Evolutionary conservation across 2,329 filamentous ascomycete genomes (phyloP).

Genomic region (Fusarium metavorans): DNA sequence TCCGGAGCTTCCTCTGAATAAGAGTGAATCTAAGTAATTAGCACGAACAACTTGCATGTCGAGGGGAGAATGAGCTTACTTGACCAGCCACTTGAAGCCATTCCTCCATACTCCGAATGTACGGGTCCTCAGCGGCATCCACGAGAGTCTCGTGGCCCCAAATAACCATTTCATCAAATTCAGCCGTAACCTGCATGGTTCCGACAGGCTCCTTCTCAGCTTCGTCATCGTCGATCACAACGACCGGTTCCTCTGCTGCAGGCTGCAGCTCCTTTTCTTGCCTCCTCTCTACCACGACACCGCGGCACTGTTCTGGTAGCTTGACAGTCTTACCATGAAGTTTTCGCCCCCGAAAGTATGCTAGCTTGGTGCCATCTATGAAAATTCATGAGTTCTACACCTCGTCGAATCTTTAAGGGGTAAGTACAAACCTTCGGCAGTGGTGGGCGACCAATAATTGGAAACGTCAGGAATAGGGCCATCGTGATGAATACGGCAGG

Average conservation of each 20-base stretch:
- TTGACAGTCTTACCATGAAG: conserved; percentile 75
- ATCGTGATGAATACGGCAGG: conserved; percentile 83
- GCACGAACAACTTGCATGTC: neutral
- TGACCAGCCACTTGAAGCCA: conserved; percentile 81
- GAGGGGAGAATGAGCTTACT: conserved; percentile 57
- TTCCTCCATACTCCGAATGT: conserved; percentile 80
- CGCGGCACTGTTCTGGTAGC: conserved; percentile 79
- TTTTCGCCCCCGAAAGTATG: conserved; percentile 85
- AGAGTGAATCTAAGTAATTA: conserved; percentile 40
- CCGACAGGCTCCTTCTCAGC: conserved; percentile 57
- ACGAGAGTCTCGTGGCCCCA: conserved; percentile 83
- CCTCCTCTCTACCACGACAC: conserved; percentile 65
- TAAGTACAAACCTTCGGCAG: conserved; percentile 56
- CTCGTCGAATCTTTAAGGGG: neutral
- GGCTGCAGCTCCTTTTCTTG: conserved; percentile 51
- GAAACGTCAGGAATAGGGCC: conserved; percentile 74
- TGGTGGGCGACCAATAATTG: conserved; percentile 77
- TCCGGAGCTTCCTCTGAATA: conserved; percentile 16
- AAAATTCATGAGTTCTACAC: conserved; percentile 2
- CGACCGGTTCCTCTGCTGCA: conserved; percentile 49
- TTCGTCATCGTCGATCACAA: conserved; percentile 52
- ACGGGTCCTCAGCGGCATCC: conserved; percentile 73
- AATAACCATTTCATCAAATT: conserved; percentile 81
- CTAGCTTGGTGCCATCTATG: conserved; percentile 64
- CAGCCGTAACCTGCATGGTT: conserved; percentile 71